Conservation (phyloP, 371 early-diverging fungal species). For the Circinella umbellata region DNA sequence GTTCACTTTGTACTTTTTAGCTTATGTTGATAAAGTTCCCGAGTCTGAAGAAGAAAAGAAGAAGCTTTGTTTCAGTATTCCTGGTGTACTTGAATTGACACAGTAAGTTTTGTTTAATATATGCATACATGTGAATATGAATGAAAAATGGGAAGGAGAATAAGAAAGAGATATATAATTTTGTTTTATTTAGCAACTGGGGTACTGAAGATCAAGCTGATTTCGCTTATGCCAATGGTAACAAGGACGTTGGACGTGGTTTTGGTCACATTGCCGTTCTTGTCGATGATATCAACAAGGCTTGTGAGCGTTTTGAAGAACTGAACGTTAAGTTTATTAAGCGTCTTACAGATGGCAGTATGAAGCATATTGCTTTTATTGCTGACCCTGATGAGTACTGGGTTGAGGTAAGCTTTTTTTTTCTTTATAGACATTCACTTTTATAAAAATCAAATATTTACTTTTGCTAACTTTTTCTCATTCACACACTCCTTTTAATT, state of each 20-base stretch:
- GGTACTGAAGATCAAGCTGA: slow-evolving; percentile 79
- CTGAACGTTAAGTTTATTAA: slow-evolving; percentile 80
- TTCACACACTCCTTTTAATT: background rate
- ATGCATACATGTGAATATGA: background rate
- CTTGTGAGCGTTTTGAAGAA: slow-evolving; percentile 76
- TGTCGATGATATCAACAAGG: slow-evolving; percentile 82
- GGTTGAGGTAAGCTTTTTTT: slow-evolving; percentile 55
- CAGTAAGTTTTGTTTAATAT: slow-evolving; percentile 56
- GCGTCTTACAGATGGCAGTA: slow-evolving; percentile 75
- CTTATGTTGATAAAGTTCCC: slow-evolving; percentile 62
- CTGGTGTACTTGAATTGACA: slow-evolving; percentile 85
- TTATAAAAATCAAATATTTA: background rate
- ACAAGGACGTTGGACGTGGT: slow-evolving; percentile 71
- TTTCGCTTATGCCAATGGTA: slow-evolving; percentile 80
- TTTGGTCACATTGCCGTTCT: slow-evolving; percentile 86
- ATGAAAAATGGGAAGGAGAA: too few relatives aligned
- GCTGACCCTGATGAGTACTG: slow-evolving; percentile 91
- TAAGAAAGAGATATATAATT: background rate
- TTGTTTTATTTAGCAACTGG: slow-evolving; percentile 65
- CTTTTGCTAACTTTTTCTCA: too few relatives aligned
- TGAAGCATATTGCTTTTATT: slow-evolving; percentile 88
- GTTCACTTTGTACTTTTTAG: slow-evolving; percentile 79
- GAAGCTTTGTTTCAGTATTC: slow-evolving; percentile 62
- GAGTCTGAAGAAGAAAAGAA: slow-evolving; percentile 58
- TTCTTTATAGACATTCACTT: background rate